These are phyloP conservation scores for Rhizoctonia solani DNA, from an alignment of 1,284 basidiomycete species.

Conservation along the genomic window DNA sequence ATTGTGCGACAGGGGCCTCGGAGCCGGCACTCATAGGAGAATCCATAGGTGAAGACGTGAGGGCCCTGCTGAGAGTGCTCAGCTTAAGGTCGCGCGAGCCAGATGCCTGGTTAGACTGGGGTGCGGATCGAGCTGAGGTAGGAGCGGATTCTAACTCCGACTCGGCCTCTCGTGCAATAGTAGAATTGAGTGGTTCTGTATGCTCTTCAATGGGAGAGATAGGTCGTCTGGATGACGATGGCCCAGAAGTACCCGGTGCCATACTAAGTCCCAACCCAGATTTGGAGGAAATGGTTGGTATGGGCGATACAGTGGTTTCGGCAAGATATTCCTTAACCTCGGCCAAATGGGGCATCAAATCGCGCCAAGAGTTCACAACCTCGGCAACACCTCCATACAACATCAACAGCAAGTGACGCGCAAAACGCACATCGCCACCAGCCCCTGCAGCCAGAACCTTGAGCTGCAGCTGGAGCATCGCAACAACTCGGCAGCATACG, in stretches of 20 bases:
- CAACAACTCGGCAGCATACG: slow-evolving; percentile 85
- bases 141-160: neutral
- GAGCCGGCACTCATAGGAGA: slow-evolving; percentile 12
- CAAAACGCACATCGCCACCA: slow-evolving; percentile 74
- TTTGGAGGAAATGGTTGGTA: slow-evolving; percentile 44
- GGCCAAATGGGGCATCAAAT: slow-evolving; percentile 74
- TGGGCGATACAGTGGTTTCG: slow-evolving; percentile 50
- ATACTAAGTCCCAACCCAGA: slow-evolving; percentile 39
- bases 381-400: slow-evolving; percentile 91
- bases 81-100: slow-evolving; percentile 24
- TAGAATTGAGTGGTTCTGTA: slow-evolving; percentile 14
- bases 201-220: slow-evolving; percentile 30
- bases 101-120: neutral
- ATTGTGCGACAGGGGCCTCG: slow-evolving; percentile 7
- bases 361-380: slow-evolving; percentile 83
- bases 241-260: slow-evolving; percentile 32
- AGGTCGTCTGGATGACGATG: slow-evolving; percentile 21
- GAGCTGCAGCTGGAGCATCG: slow-evolving; percentile 81
- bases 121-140: neutral
- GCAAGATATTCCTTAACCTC: slow-evolving; percentile 51
- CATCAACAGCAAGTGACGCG: slow-evolving; percentile 84
- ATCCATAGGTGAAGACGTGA: slow-evolving; percentile 18
- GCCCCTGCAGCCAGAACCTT: slow-evolving; percentile 74
- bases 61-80: neutral
- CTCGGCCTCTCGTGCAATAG: neutral